Conservation (phyloP, 305 asterid genomes). For the Stenogyne calaminthoides region DNA sequence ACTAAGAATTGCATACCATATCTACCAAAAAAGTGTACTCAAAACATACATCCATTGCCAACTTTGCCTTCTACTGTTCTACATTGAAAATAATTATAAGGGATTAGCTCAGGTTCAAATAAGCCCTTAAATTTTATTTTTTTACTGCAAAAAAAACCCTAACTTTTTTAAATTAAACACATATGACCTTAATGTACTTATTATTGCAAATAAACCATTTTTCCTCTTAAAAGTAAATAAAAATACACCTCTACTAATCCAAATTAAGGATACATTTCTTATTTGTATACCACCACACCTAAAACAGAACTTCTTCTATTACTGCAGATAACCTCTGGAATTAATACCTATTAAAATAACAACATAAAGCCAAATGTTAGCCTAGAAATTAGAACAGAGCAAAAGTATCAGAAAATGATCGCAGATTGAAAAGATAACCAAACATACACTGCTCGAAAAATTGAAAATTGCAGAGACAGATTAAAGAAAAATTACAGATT, state of each 20-base stretch:
- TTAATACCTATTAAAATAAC: background rate
- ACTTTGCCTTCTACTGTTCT: background rate
- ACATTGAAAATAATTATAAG: background rate
- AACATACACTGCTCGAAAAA: background rate
- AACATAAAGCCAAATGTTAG: background rate
- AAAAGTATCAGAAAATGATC: background rate
- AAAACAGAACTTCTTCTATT: background rate
- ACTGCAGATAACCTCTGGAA: background rate
- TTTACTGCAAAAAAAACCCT: no score
- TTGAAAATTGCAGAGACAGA: background rate
- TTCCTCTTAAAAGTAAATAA: no score
- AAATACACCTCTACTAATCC: no score
- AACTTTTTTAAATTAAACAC: no score
- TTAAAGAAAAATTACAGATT: conserved; percentile 54
- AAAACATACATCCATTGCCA: background rate
- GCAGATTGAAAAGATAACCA: conserved; percentile 3
- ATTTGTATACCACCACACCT: background rate
- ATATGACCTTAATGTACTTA: no score
- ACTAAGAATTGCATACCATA: background rate
- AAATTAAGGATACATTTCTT: no score
- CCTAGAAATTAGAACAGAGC: background rate
- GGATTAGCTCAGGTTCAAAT: no score
- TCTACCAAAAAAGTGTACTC: conserved; percentile 14
- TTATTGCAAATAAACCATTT: no score
- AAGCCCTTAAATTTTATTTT: no score